phyloP scores from a whole-genome alignment of 169 alveolate genomes.

The Plasmodium malariae region DNA sequence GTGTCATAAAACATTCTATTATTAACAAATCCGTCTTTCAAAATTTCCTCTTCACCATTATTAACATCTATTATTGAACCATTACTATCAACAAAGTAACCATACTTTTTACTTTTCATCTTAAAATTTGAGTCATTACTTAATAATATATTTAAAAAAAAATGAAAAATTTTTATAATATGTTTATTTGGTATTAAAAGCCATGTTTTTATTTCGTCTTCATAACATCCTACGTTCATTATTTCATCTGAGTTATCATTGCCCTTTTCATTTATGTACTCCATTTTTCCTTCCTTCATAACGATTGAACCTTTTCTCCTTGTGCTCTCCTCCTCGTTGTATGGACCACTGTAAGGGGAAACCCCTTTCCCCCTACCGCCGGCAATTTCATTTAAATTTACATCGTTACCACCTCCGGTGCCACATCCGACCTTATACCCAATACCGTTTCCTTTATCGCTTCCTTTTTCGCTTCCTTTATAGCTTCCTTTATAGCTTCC shows the following conservation, averaged over 20 bases:
- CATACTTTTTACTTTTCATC: slow-evolving; percentile 36
- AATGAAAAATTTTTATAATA: slow-evolving; percentile 44
- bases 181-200: slow-evolving; percentile 53
- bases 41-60: slow-evolving; percentile 13
- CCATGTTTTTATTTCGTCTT: slow-evolving; percentile 69
- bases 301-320: not conserved
- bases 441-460: no score
- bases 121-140: slow-evolving; percentile 36
- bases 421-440: no score
- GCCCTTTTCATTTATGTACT: not conserved
- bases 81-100: slow-evolving; percentile 36
- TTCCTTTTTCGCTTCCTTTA: no score
- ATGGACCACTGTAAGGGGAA: not conserved
- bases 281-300: not conserved
- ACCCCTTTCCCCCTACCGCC: no score
- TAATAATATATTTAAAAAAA: slow-evolving; percentile 41
- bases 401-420: no score
- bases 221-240: slow-evolving; percentile 14
- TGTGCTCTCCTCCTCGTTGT: not conserved
- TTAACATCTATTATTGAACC: slow-evolving; percentile 23
- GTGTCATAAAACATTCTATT: slow-evolving; percentile 53
- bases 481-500: no score
- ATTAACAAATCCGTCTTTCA: slow-evolving; percentile 20
- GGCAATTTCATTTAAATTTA: no score
- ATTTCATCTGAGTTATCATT: not conserved